phyloP scores from a whole-genome alignment of 164 flowering plant genomes.

The Magnolia officinalis region DNA sequence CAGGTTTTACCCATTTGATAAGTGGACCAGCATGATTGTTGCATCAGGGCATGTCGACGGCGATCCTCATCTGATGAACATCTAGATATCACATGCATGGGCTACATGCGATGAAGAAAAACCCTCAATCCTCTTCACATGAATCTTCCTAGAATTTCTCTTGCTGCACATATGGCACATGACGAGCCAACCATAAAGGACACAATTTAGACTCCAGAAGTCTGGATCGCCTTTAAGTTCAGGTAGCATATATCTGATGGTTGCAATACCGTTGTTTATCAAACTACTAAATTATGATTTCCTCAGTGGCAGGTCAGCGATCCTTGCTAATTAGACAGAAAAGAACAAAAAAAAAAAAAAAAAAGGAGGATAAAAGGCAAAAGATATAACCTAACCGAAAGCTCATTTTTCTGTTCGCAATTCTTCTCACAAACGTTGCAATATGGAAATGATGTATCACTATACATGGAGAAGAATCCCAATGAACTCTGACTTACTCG shows the following conservation, averaged over 20 bases:
- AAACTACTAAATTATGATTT: neutral
- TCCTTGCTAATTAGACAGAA: neutral
- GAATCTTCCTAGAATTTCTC: neutral
- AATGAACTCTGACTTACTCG: constrained; percentile 6
- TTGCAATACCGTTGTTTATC: neutral
- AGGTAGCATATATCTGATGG: neutral
- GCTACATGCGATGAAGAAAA: neutral
- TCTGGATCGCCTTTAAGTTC: neutral
- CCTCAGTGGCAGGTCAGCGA: neutral
- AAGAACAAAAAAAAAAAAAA: neutral
- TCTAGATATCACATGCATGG: neutral
- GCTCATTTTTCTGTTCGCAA: neutral
- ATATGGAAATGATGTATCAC: constrained; percentile 1
- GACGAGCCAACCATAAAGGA: neutral
- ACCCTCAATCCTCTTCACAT: neutral
- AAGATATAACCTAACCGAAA: neutral
- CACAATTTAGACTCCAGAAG: neutral
- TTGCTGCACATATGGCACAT: neutral
- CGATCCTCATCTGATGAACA: neutral
- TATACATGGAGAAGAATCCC: neutral
- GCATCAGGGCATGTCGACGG: neutral
- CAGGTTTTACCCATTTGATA: no score
- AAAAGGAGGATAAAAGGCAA: neutral
- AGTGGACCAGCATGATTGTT: no score
- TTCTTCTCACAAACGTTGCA: neutral